A percentile compares a stretch with the other conserved stretches of the same genome.
These are phyloP conservation scores for Phytophthora cactorum DNA, from an alignment of 352 stramenopile species.

Conservation along the genomic window DNA sequence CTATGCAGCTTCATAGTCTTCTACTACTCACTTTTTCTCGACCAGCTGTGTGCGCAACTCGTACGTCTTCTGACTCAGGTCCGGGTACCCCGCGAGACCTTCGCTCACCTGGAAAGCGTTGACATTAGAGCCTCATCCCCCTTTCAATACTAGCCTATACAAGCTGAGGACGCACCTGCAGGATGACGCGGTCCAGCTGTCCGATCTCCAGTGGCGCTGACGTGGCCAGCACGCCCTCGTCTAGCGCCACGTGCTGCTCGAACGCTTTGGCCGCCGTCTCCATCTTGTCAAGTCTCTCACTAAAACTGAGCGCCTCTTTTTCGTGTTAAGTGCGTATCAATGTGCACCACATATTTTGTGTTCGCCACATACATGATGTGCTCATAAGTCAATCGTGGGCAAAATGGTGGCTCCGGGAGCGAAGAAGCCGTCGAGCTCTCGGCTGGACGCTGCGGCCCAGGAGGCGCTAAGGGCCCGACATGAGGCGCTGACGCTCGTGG, in stretches of 20 bases:
- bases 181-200: slow-evolving; percentile 55
- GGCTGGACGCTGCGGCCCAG: slow-evolving; percentile 25
- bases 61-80: slow-evolving; percentile 50
- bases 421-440: slow-evolving; percentile 32
- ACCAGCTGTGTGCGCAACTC: slow-evolving; percentile 55
- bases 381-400: slow-evolving; percentile 6
- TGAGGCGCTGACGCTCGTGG: slow-evolving; percentile 44
- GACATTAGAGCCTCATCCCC: background rate
- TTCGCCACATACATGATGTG: background rate
- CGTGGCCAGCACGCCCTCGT: slow-evolving; percentile 70
- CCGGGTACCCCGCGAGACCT: slow-evolving; percentile 41
- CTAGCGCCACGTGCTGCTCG: slow-evolving; percentile 67
- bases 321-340: slow-evolving; percentile 1
- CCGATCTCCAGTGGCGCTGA: slow-evolving; percentile 57
- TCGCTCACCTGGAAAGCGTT: slow-evolving; percentile 44
- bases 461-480: slow-evolving; percentile 32
- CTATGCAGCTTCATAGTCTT: background rate
- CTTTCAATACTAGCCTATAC: background rate
- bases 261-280: slow-evolving; percentile 49
- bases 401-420: slow-evolving; percentile 41
- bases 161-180: slow-evolving; percentile 35
- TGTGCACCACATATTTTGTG: slow-evolving; percentile 17
- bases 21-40: slow-evolving; percentile 54
- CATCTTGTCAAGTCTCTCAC: slow-evolving; percentile 20
- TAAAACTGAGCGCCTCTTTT: slow-evolving; percentile 10